Evolutionary conservation across 306 rosid genomes (phyloP).

Genomic region (Cicer cuneatum): DNA sequence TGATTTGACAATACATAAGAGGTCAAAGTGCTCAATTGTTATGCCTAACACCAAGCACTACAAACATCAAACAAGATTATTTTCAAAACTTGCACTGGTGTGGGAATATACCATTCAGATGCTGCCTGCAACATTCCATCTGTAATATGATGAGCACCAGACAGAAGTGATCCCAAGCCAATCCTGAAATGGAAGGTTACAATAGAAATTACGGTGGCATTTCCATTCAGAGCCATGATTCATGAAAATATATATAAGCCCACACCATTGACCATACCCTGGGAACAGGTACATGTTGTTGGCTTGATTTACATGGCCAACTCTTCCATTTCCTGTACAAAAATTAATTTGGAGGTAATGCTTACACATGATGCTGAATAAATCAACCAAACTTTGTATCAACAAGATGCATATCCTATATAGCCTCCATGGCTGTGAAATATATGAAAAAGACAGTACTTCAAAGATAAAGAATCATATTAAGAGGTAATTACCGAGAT

Average conservation of each 20-base stretch:
- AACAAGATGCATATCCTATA: constrained; percentile 33
- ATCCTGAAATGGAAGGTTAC: constrained; percentile 66
- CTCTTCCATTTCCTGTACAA: constrained; percentile 79
- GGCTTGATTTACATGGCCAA: constrained; percentile 98
- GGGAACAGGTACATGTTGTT: constrained; percentile 99
- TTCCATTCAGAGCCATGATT: constrained; percentile 24
- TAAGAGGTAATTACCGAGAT: constrained; percentile 67
- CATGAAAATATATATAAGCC: constrained; percentile 23
- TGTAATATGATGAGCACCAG: constrained; percentile 87
- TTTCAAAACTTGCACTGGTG: constrained; percentile 24
- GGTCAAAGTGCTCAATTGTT: constrained; percentile 21
- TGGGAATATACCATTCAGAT: constrained; percentile 76
- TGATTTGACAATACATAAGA: constrained; percentile 13
- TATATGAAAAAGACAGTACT: constrained; percentile 29
- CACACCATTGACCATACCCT: constrained; percentile 60
- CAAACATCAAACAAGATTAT: constrained; percentile 26
- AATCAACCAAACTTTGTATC: constrained; percentile 28
- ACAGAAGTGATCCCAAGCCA: constrained; percentile 89
- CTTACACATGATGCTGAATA: constrained; percentile 32
- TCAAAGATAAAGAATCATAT: constrained; percentile 40
- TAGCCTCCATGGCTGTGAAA: constrained; percentile 35
- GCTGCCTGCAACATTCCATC: constrained; percentile 99
- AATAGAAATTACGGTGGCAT: constrained; percentile 21
- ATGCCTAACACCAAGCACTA: constrained; percentile 23
- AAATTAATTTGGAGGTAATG: constrained; percentile 28